These are phyloP conservation scores for Cyclotella choctawhatcheeana DNA, from an alignment of 108 stramenopile species.

Conservation along the genomic window DNA sequence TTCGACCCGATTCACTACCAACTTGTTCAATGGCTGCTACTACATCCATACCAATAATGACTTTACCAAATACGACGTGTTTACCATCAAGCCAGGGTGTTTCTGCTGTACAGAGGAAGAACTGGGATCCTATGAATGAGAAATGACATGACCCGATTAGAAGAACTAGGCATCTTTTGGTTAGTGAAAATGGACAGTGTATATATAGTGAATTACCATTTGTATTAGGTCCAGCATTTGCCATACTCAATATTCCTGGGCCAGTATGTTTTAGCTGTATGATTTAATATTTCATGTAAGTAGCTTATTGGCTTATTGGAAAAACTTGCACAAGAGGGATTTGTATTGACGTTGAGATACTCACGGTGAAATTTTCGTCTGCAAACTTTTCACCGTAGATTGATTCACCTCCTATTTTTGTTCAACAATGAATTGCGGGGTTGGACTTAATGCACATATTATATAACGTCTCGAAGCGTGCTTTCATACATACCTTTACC, in stretches of 20 bases:
- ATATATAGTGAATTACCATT: slow-evolving; percentile 68
- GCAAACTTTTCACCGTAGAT: slow-evolving; percentile 93
- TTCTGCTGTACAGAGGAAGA: slow-evolving; percentile 95
- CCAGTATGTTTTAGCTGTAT: slow-evolving; percentile 31
- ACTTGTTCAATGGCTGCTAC: slow-evolving; percentile 93
- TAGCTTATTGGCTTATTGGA: background rate
- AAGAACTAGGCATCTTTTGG: background rate
- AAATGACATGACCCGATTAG: background rate
- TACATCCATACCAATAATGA: slow-evolving; percentile 86
- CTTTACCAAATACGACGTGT: slow-evolving; percentile 97
- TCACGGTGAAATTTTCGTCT: slow-evolving; percentile 94
- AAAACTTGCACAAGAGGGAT: background rate
- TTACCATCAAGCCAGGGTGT: slow-evolving; percentile 96
- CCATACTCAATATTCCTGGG: slow-evolving; percentile 87
- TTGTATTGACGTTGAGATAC: slow-evolving; percentile 16
- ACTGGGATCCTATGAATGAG: slow-evolving; percentile 62
- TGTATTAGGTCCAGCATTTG: slow-evolving; percentile 94
- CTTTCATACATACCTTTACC: too few relatives aligned
- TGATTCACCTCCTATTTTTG: slow-evolving; percentile 76
- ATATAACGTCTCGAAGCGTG: background rate
- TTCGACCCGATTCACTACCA: slow-evolving; percentile 84
- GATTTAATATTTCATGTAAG: background rate
- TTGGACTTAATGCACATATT: background rate
- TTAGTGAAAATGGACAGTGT: background rate
- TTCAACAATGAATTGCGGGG: too few relatives aligned